Evolutionary conservation across 768 basidiomycete species (phyloP).

Genomic region (Termitomyces sp.): DNA sequence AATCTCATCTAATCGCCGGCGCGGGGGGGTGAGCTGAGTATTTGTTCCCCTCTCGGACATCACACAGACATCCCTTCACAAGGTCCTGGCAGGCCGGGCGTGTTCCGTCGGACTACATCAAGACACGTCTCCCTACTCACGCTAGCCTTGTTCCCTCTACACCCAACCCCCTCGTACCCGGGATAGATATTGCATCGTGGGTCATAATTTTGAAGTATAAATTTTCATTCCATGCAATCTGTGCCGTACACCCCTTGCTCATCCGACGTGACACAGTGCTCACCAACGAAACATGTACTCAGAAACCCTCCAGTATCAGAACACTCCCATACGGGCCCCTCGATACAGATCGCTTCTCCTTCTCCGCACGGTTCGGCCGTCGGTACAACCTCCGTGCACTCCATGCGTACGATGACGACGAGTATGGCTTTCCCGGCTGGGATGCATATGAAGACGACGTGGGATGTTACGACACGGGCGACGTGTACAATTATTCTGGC

Average conservation of each 20-base stretch:
- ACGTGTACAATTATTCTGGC: background rate
- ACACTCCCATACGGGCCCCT: slow-evolving; percentile 1
- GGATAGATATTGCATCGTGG: background rate
- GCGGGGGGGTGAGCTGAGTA: background rate
- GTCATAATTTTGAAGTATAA: slow-evolving; percentile 2
- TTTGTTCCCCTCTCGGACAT: background rate
- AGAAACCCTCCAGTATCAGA: background rate
- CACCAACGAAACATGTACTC: slow-evolving; percentile 5
- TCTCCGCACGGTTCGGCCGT: background rate
- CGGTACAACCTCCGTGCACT: slow-evolving; percentile 7
- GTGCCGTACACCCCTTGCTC: background rate
- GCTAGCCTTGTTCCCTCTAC: background rate
- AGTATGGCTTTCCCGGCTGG: slow-evolving; percentile 1
- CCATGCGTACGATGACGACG: background rate
- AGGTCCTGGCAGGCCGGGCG: slow-evolving; percentile 1
- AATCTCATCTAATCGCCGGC: slow-evolving; percentile 9
- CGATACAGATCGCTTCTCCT: background rate
- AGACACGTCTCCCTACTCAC: background rate
- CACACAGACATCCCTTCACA: background rate
- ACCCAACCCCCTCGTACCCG: background rate
- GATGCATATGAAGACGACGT: background rate
- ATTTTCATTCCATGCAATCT: background rate
- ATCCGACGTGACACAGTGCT: background rate
- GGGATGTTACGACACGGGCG: background rate
- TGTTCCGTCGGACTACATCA: background rate